phyloP scores from a whole-genome alignment of 2,329 filamentous ascomycete genomes.

The Fusarium equiseti region DNA sequence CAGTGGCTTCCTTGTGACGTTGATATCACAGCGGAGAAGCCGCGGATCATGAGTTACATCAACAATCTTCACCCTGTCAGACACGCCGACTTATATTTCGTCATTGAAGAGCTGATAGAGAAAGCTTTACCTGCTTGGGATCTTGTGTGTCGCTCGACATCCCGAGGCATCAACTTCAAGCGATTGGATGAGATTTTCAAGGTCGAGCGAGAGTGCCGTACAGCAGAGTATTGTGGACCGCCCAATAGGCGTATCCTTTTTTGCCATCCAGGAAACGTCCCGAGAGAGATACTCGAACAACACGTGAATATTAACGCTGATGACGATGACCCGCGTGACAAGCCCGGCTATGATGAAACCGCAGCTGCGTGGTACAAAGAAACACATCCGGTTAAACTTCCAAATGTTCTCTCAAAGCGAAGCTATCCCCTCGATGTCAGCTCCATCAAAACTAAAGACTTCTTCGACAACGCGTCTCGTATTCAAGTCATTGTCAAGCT shows the following conservation, averaged over 20 bases:
- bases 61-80: slow-evolving; percentile 15
- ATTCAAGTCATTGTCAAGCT: slow-evolving; percentile 17
- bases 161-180: background rate
- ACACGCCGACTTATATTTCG: background rate
- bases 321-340: background rate
- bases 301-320: background rate
- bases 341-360: background rate
- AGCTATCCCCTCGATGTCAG: background rate
- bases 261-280: background rate
- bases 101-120: slow-evolving; percentile 1
- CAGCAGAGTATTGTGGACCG: rapidly evolving
- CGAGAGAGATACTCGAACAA: background rate
- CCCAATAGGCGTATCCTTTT: rapidly evolving
- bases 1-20: slow-evolving; percentile 15
- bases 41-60: slow-evolving; percentile 7
- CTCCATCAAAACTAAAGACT: background rate
- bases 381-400: background rate
- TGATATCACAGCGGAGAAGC: background rate
- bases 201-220: background rate
- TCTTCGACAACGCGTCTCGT: background rate
- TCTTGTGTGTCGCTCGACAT: background rate
- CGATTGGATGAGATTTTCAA: background rate
- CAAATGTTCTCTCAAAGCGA: background rate
- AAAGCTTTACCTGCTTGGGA: slow-evolving; percentile 8
- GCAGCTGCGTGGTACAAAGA: background rate